These are phyloP conservation scores for Calophaca sinica DNA, from an alignment of 306 rosid genomes.

Conservation along the genomic window DNA sequence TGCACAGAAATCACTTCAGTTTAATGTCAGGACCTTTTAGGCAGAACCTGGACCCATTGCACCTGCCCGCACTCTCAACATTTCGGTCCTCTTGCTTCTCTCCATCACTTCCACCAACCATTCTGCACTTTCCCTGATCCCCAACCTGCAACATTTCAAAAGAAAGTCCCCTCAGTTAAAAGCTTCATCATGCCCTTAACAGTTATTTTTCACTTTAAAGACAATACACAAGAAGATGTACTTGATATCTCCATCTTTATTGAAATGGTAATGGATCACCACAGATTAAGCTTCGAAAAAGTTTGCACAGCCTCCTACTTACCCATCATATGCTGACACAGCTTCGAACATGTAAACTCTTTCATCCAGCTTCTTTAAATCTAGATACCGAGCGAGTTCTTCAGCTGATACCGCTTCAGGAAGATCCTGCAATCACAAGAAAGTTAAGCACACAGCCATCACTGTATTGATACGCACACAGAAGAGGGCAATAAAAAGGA, in stretches of 20 bases:
- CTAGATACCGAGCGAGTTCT: slow-evolving; percentile 85
- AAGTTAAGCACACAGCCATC: slow-evolving; percentile 27
- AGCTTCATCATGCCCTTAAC: slow-evolving; percentile 3
- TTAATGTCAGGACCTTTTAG: slow-evolving; percentile 41
- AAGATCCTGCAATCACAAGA: slow-evolving; percentile 71
- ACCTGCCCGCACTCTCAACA: slow-evolving; percentile 81
- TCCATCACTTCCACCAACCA: slow-evolving; percentile 98
- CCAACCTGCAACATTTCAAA: slow-evolving; percentile 68
- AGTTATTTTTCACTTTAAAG: slow-evolving; percentile 29
- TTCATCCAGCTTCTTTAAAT: slow-evolving; percentile 96
- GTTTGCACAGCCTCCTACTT: slow-evolving; percentile 44
- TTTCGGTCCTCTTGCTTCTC: slow-evolving; percentile 97
- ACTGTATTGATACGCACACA: slow-evolving; percentile 14
- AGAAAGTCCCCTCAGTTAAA: background rate
- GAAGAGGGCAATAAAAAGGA: slow-evolving; percentile 4
- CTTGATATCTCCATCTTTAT: slow-evolving; percentile 25
- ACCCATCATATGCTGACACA: slow-evolving; percentile 94
- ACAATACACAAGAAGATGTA: background rate
- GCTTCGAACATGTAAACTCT: slow-evolving; percentile 96
- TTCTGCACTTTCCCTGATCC: slow-evolving; percentile 85
- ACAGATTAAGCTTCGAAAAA: slow-evolving; percentile 38
- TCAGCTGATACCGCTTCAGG: slow-evolving; percentile 83
- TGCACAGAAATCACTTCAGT: slow-evolving; percentile 39
- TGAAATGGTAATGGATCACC: slow-evolving; percentile 36
- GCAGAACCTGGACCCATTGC: slow-evolving; percentile 63